phyloP scores from a whole-genome alignment of 768 basidiomycete genomes.

The Panaeolus cyanescens region DNA sequence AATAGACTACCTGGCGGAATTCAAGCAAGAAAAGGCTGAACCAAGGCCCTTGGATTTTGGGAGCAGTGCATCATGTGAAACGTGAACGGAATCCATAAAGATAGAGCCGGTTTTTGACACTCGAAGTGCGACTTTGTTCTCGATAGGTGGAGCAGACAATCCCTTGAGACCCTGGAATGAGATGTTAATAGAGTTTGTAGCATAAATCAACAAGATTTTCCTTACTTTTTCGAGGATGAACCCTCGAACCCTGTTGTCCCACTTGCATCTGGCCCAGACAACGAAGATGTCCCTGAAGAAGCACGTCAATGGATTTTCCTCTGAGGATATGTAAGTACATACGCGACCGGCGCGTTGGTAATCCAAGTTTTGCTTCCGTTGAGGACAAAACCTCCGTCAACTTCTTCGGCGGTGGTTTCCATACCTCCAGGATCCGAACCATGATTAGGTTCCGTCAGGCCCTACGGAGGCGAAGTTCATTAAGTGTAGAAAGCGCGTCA shows the following conservation, averaged over 20 bases:
- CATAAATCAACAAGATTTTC: not conserved
- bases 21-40: constrained; percentile 90
- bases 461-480: constrained; percentile 45
- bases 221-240: constrained; percentile 88
- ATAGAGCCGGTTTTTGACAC: constrained; percentile 84
- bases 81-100: constrained; percentile 89
- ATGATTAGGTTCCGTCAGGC: constrained; percentile 94
- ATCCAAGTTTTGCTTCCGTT: constrained; percentile 99
- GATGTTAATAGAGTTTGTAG: not conserved
- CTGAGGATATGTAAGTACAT: constrained; percentile 27
- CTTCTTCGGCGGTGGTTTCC: constrained; percentile 89
- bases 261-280: constrained; percentile 93
- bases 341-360: constrained; percentile 90
- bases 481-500: not conserved
- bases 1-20: constrained; percentile 67
- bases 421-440: constrained; percentile 98
- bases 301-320: constrained; percentile 5
- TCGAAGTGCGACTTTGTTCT: constrained; percentile 90
- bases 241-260: constrained; percentile 89
- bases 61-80: constrained; percentile 73
- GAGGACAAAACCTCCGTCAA: constrained; percentile 81
- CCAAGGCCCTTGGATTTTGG: constrained; percentile 78
- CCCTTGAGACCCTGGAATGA: constrained; percentile 71
- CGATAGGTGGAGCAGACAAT: constrained; percentile 82
- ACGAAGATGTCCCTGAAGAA: constrained; percentile 78